Conservation (phyloP, 106 monocot species). For the Platanthera zijinensis region DNA sequence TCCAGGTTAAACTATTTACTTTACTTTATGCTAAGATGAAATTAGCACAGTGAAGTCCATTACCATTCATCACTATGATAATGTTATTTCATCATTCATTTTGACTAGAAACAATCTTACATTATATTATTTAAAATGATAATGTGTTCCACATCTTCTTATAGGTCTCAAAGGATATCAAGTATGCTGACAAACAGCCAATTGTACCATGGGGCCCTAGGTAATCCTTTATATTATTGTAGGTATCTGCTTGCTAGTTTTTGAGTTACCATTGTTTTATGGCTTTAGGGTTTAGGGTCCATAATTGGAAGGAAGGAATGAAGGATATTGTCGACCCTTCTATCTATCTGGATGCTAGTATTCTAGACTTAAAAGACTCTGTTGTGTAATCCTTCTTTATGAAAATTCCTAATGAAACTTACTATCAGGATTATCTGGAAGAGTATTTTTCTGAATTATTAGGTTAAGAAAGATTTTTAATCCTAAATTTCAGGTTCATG, state of each 20-base stretch:
- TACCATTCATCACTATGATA: neutral
- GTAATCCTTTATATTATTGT: constrained; percentile 24
- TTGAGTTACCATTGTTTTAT: neutral
- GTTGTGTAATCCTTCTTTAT: neutral
- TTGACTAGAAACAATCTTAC: neutral
- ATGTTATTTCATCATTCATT: neutral
- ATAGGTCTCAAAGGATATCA: constrained; percentile 93
- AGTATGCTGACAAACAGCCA: constrained; percentile 92
- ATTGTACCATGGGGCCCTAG: constrained; percentile 94
- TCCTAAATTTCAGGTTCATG: neutral
- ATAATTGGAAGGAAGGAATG: neutral
- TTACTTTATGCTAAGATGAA: neutral
- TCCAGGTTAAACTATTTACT: constrained; percentile 44
- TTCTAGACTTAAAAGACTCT: neutral
- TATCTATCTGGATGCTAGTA: neutral
- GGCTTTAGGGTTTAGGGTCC: neutral
- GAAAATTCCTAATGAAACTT: neutral
- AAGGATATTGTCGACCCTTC: neutral
- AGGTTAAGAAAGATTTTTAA: neutral
- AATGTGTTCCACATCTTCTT: neutral
- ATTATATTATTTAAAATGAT: neutral
- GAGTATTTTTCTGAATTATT: neutral
- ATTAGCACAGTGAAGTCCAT: neutral
- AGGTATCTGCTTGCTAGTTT: neutral
- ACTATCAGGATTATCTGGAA: neutral